Evolutionary conservation across 2,329 filamentous ascomycete species (phyloP).

Genomic region (Cercospora berteroae): DNA sequence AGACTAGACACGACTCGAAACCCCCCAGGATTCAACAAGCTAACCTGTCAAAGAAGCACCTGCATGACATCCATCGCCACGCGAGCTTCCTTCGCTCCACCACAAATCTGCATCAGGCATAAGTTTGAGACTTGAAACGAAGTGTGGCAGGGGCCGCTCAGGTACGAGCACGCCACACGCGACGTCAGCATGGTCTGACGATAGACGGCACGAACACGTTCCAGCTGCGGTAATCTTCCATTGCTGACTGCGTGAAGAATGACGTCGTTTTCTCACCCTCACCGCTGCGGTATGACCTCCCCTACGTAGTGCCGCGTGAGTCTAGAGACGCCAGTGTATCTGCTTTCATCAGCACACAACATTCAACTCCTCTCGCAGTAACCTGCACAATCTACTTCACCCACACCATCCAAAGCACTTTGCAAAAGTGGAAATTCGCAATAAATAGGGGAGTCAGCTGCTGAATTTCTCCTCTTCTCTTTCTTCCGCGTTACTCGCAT

Average conservation of each 20-base stretch:
- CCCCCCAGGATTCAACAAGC: not conserved
- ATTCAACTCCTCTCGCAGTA: not conserved
- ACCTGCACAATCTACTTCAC: not conserved
- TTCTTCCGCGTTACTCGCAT: not conserved
- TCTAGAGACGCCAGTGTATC: not conserved
- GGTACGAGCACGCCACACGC: not conserved
- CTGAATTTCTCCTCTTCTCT: not conserved
- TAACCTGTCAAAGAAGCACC: not conserved
- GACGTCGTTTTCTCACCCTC: not conserved
- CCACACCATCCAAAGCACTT: not conserved
- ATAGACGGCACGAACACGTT: not conserved
- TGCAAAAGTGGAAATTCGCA: not conserved
- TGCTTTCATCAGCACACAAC: not conserved
- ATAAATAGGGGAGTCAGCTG: not conserved
- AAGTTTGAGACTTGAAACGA: not conserved
- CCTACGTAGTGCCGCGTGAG: not conserved
- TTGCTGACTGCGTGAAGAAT: not conserved
- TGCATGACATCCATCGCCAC: not conserved
- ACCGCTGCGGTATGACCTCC: slow-evolving; percentile 1
- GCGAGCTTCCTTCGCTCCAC: not conserved
- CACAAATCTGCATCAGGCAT: not conserved
- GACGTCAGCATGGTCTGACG: not conserved
- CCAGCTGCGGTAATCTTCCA: not conserved
- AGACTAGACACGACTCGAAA: not conserved
- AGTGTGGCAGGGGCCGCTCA: not conserved